Conservation (phyloP, 768 basidiomycete genomes). For the Serendipita indica region DNA sequence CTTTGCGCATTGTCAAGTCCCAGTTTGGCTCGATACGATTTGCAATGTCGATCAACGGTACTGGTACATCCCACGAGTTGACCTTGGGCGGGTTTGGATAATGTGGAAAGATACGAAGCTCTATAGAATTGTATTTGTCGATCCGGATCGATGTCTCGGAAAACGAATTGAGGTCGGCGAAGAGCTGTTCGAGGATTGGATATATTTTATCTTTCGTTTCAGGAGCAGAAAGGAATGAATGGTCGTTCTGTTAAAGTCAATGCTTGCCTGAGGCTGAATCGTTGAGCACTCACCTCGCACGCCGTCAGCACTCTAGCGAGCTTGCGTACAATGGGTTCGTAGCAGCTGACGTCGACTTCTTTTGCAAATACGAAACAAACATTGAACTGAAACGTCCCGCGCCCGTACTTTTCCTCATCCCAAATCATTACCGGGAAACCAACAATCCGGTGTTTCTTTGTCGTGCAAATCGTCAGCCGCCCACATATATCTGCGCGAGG, state of each 20-base stretch:
- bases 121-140: conserved; percentile 85
- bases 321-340: conserved; percentile 92
- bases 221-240: conserved; percentile 67
- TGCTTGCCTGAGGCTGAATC: background rate
- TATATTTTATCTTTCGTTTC: conserved; percentile 45
- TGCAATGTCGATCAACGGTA: conserved; percentile 70
- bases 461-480: conserved; percentile 74
- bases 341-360: conserved; percentile 81
- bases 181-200: conserved; percentile 86
- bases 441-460: conserved; percentile 68
- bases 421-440: conserved; percentile 75
- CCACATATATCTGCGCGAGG: conserved; percentile 76
- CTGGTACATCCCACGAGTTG: conserved; percentile 89
- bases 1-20: conserved; percentile 90
- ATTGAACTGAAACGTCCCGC: conserved; percentile 88
- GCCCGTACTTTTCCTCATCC: conserved; percentile 49
- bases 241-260: conserved; percentile 51
- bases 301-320: conserved; percentile 74
- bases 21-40: conserved; percentile 80
- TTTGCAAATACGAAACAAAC: conserved; percentile 81
- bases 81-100: conserved; percentile 87
- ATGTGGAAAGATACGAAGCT: conserved; percentile 80
- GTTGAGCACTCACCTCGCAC: conserved; percentile 55
- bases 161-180: conserved; percentile 94
- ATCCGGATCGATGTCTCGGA: conserved; percentile 89